Evolutionary conservation across 2,329 filamentous ascomycete genomes (phyloP).

Genomic region (Fusarium penzigii): DNA sequence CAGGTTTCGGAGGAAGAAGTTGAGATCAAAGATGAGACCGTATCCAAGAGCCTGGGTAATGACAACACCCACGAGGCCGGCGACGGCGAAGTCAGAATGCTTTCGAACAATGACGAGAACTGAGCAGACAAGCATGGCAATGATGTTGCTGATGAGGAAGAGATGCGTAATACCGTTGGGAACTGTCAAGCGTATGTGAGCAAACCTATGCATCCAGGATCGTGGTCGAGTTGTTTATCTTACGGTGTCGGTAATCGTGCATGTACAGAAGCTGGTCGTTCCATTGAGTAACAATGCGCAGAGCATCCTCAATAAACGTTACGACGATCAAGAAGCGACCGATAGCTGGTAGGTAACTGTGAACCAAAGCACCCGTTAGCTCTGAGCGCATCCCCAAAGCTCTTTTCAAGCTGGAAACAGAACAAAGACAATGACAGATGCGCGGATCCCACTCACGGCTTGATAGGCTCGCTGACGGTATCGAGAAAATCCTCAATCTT

Average conservation of each 20-base stretch:
- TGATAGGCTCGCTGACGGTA: constrained; percentile 83
- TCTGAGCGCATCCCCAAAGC: constrained; percentile 1
- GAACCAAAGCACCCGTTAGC: constrained; percentile 19
- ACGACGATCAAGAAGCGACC: constrained; percentile 97
- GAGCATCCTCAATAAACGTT: constrained; percentile 94
- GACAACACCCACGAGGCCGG: constrained; percentile 86
- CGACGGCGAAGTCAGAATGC: constrained; percentile 90
- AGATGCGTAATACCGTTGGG: constrained; percentile 85
- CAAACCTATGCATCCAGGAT: background rate
- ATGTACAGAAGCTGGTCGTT: constrained; percentile 91
- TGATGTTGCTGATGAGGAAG: constrained; percentile 87
- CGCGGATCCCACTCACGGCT: constrained; percentile 64
- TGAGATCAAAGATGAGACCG: constrained; percentile 96
- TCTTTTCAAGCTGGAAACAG: background rate
- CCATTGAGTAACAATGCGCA: constrained; percentile 98
- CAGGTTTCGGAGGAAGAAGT: constrained; percentile 99
- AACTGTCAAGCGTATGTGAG: constrained; percentile 56
- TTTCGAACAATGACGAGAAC: constrained; percentile 86
- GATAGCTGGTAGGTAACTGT: constrained; percentile 88
- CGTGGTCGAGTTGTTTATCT: constrained; percentile 37
- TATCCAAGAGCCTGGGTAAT: constrained; percentile 94
- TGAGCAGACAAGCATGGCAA: constrained; percentile 84
- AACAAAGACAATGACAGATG: background rate
- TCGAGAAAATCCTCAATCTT: constrained; percentile 97
- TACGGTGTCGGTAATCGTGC: constrained; percentile 90